Base-by-base conservation (phyloP, 202 grass and related monocot genomes). In the Bolboschoenoplectus hybrid region DNA sequence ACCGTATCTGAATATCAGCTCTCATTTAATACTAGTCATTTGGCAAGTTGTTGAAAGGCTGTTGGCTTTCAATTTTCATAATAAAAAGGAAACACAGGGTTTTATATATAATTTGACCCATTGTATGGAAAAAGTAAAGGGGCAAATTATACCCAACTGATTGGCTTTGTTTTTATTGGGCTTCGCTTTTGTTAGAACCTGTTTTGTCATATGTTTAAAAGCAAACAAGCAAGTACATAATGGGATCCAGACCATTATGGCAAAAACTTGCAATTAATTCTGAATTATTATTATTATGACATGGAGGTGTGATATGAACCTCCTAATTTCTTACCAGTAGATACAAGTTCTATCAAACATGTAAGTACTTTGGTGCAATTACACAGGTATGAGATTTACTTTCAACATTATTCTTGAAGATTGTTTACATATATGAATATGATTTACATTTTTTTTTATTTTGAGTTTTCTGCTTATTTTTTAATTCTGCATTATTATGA, bases 161-260 rank as follows among this genome's bases (percentile, higher is more conserved):
- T 86, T 67, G 71, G 84, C 62, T 86, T 80, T 86, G 66, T 86
- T 86, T 77, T 80, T 58, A 65, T 80, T 80, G 84, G 84, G 53
- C n/a, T 79, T 79, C 53, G 34, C 84, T 80, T 86, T 86, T 84
- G 64, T 63, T 86, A 78, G 55, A 60, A 78, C 71, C 38, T 79
- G 39, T 74, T 86, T 74, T 86, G 84, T 86, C 84, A 80, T 86
- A 86, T 79, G 84, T 78, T 79, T 84, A 63, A 82, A 66, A 82
- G 64, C 17, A 20, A 75, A 67, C 8, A 66, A 67, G 16, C 39
- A 80, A 80, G 74, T 86, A 86, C 71, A 63, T 76, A 11, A 79
- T 44, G 74, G 76, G 68, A 86, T 86, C 84, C 70, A 78, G 61
- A 36, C 0, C 70, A 71, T 71, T 84, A 52, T 26, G 47, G 81